Percentiles rank a stretch among this genome's conserved stretches.
Evolutionary conservation across 1,139 yeast genomes (phyloP).

Genomic region (Schwanniomyces etchellsii): DNA sequence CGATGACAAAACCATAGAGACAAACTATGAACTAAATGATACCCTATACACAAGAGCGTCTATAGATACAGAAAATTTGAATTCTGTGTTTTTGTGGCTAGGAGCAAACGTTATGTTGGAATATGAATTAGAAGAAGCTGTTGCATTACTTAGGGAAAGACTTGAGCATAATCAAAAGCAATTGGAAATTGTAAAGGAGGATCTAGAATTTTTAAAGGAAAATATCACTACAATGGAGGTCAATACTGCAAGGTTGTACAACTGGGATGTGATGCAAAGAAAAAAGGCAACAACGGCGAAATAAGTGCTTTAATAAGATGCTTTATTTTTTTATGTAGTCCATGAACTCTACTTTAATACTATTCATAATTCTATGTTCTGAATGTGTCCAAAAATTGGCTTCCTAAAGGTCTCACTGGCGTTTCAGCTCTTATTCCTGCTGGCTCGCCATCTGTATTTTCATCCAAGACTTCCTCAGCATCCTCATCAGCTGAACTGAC

Average conservation of each 20-base stretch:
- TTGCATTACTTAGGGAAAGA: conserved; percentile 58
- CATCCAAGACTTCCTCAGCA: conserved; percentile 22
- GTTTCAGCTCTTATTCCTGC: conserved; percentile 42
- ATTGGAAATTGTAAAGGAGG: conserved; percentile 64
- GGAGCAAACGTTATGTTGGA: conserved; percentile 99
- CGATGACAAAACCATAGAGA: conserved; percentile 39
- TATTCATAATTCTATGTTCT: conserved; percentile 21
- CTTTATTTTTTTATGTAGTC: conserved; percentile 17
- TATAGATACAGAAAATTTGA: conserved; percentile 42
- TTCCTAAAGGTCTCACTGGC: conserved; percentile 54
- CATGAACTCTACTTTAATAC: conserved; percentile 1
- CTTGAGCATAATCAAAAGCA: conserved; percentile 59
- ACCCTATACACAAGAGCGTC: conserved; percentile 83
- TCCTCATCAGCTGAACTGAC: conserved; percentile 12
- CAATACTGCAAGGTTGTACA: conserved; percentile 89
- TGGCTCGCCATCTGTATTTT: conserved; percentile 15
- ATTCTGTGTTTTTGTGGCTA: conserved; percentile 78
- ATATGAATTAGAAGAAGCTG: conserved; percentile 86
- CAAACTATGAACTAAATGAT: conserved; percentile 87
- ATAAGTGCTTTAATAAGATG: conserved; percentile 30
- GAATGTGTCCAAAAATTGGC: conserved; percentile 55
- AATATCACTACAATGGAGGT: conserved; percentile 98
- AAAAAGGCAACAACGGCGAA: conserved; percentile 38
- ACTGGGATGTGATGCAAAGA: conserved; percentile 92
- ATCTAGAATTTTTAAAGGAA: conserved; percentile 81